Conservation (phyloP, 768 basidiomycete species). For the Leccinum longicurvipes region DNA sequence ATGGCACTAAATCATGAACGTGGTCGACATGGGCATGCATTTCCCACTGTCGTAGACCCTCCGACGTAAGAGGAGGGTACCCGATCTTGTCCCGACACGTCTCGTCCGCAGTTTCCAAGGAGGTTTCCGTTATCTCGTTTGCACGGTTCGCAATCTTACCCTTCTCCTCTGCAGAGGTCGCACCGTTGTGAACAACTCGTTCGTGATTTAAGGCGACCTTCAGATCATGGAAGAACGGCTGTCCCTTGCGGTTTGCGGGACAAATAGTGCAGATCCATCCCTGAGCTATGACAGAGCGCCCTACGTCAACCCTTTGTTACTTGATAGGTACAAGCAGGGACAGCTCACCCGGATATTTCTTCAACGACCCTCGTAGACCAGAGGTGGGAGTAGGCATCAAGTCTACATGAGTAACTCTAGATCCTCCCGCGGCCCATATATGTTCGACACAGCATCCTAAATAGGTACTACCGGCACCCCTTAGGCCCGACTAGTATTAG, state of each 20-base stretch:
- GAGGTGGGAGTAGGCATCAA: constrained; percentile 23
- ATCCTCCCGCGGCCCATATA: constrained; percentile 14
- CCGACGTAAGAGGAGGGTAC: constrained; percentile 28
- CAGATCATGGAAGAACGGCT: constrained; percentile 22
- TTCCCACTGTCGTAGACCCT: constrained; percentile 27
- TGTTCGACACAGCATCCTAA: constrained; percentile 16
- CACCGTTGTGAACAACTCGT: constrained; percentile 10
- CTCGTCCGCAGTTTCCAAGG: constrained; percentile 17
- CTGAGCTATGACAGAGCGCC: constrained; percentile 23
- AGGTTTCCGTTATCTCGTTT: constrained; percentile 4
- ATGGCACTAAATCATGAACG: constrained; percentile 48
- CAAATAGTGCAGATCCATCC: constrained; percentile 36
- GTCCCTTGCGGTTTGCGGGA: constrained; percentile 18
- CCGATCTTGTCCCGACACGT: constrained; percentile 29
- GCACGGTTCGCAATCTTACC: not conserved
- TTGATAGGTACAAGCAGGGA: not conserved
- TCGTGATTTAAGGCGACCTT: constrained; percentile 34
- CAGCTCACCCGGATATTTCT: constrained; percentile 23
- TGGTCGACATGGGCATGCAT: constrained; percentile 42
- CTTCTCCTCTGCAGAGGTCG: constrained; percentile 3
- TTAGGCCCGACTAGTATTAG: too few relatives aligned
- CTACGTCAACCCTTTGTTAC: not conserved
- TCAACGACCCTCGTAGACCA: constrained; percentile 15
- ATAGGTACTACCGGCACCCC: too few relatives aligned
- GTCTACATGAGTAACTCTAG: constrained; percentile 6